phyloP scores from a whole-genome alignment of 306 rosid species.

The Cicer yamashitae region DNA sequence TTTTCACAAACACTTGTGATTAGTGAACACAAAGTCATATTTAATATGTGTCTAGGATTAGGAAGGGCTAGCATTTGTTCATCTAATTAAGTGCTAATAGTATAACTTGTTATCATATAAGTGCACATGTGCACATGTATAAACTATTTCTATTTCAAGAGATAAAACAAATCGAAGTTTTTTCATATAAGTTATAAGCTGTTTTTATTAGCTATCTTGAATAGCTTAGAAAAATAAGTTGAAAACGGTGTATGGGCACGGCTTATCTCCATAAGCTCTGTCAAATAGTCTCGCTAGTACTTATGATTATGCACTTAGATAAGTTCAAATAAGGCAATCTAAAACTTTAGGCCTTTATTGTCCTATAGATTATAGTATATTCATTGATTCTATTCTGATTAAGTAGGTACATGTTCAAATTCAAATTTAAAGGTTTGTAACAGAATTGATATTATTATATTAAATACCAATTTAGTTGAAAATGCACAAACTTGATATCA shows the following conservation, averaged over 20 bases:
- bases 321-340: background rate
- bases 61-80: background rate
- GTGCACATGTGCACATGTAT: background rate
- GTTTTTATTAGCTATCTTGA: background rate
- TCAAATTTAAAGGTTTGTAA: too few species aligned
- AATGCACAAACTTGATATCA: background rate
- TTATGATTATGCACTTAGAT: background rate
- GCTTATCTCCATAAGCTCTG: background rate
- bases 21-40: background rate
- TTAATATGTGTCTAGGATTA: background rate
- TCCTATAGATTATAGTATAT: background rate
- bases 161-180: background rate
- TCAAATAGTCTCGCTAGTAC: background rate
- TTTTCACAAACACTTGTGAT: background rate
- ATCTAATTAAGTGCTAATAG: background rate
- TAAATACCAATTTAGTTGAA: background rate
- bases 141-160: background rate
- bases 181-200: background rate
- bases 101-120: background rate
- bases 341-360: background rate
- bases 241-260: background rate
- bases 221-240: background rate
- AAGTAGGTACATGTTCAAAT: too few species aligned
- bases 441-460: too few species aligned
- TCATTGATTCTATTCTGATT: too few species aligned